phyloP scores from a whole-genome alignment of 225 moss, liverwort and hornwort genomes.

The Straminergon stramineum region DNA sequence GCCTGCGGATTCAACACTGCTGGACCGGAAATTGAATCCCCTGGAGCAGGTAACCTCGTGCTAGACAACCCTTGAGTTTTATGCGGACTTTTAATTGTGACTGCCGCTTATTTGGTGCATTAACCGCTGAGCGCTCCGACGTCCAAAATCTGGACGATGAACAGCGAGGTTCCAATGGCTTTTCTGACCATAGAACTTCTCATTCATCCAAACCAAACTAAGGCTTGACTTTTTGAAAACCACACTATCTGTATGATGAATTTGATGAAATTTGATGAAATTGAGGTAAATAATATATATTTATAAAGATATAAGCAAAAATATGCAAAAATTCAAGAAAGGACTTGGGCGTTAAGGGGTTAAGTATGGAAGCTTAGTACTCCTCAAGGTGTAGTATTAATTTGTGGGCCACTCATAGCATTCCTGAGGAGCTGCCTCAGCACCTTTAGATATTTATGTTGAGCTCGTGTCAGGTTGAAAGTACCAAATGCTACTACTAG shows the following conservation, averaged over 20 bases:
- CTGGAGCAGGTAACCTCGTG: slow-evolving; percentile 16
- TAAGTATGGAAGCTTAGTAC: neutral
- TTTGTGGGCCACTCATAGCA: neutral
- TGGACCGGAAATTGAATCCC: slow-evolving; percentile 6
- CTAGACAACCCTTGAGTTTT: neutral
- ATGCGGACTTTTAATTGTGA: neutral
- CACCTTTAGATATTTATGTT: neutral
- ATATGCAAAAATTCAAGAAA: too few species aligned
- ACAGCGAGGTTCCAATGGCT: too few species aligned
- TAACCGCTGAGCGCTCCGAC: too few species aligned
- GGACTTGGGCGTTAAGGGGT: too few species aligned
- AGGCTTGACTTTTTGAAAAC: too few species aligned
- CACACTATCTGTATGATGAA: too few species aligned
- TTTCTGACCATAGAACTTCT: too few species aligned
- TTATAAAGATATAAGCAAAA: too few species aligned
- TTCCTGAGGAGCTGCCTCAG: neutral
- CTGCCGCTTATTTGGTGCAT: neutral
- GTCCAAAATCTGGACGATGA: too few species aligned
- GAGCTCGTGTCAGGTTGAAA: neutral
- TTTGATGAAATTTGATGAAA: too few species aligned
- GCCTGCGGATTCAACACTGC: slow-evolving; percentile 25
- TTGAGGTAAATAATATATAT: too few species aligned
- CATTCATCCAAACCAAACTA: too few species aligned
- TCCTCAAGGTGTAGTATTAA: neutral
- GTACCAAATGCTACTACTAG: neutral